Base-by-base conservation (phyloP, 768 basidiomycete genomes). In the Leccinum subgranulosum region DNA sequence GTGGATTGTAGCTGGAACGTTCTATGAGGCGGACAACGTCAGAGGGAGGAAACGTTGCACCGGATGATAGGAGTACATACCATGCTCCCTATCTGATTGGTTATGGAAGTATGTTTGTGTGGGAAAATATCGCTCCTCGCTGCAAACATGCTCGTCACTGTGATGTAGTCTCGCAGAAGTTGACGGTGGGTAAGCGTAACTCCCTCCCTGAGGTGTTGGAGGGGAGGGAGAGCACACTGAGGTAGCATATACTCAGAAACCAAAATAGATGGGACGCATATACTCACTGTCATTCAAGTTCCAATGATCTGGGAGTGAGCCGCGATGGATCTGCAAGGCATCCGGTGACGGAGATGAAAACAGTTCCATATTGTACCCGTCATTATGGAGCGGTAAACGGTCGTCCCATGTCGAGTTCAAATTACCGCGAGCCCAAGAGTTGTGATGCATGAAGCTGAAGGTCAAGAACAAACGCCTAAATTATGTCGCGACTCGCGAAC, bases 191-290 rank as follows among this genome's bases (percentile, higher is more conserved):
- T 49, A 47, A 1, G 49, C 10, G 52, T 59, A 57, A 50, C 43
- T 48, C 33, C 41, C 47, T 25, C 39, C 52, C 48, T 54, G 63
- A 49, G 63, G 72, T 47, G 69, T 72, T 31, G 71, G 67, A 5
- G 74, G 77, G 33, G 73, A 75, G 6, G 74, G 68, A 27, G 75
- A 75, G 10, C 73, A 68, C 10, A 69, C 72, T 63, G 69, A 72
- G n/a, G 62, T 61, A 49, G 71, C 67, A 48, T 69, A 71, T 36
- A 60, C 29, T 3, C 33, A 56, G 49, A 27, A 31, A 46, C 2
- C 14, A 29, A 27, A 4, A 28, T 4, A 49, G 9, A 11, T 12
- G 19, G 49, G 19, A 45, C 53, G 65, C 72, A 72, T 73, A 77
- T 31, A 67, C 60, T 45, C 64, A 74, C 63, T 61, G 51, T 27